These are phyloP conservation scores for Leccinum boreale DNA, from an alignment of 768 basidiomycete species.

Conservation along the genomic window DNA sequence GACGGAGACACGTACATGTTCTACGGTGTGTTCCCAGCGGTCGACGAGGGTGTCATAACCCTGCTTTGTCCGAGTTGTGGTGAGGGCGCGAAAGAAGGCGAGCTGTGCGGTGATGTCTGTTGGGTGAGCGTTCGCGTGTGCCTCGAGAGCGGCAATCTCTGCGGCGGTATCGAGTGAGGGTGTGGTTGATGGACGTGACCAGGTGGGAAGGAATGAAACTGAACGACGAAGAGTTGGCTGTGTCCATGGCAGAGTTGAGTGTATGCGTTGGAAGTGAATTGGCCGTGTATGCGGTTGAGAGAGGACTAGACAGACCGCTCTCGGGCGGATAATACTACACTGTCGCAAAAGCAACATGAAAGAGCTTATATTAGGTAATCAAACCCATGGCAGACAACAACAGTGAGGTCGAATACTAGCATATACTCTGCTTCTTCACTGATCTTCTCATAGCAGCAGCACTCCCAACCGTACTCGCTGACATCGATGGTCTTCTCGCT, in stretches of 20 bases:
- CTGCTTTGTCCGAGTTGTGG: constrained; percentile 59
- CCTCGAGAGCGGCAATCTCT: constrained; percentile 69
- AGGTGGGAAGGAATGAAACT: constrained; percentile 29
- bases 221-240: not conserved
- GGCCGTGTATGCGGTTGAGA: not conserved
- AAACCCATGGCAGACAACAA: constrained; percentile 35
- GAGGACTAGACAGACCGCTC: constrained; percentile 2
- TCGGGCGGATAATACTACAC: not conserved
- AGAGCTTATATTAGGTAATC: constrained; percentile 20
- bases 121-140: constrained; percentile 71
- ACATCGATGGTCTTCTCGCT: constrained; percentile 55
- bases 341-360: not conserved
- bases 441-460: not conserved
- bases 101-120: constrained; percentile 69
- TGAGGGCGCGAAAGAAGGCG: constrained; percentile 62
- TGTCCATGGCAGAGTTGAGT: not conserved
- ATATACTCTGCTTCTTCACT: not conserved
- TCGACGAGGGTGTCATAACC: constrained; percentile 64
- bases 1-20: constrained; percentile 59
- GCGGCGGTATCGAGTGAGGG: constrained; percentile 68
- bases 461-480: constrained; percentile 44
- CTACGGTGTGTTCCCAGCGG: constrained; percentile 81
- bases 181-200: constrained; percentile 29
- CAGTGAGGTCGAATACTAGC: not conserved
- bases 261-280: not conserved